Evolutionary conservation across 495 filamentous ascomycete genomes (phyloP), one percentile per base, ranked within the genome.

Genomic region (Hypoxylon intermedium): DNA sequence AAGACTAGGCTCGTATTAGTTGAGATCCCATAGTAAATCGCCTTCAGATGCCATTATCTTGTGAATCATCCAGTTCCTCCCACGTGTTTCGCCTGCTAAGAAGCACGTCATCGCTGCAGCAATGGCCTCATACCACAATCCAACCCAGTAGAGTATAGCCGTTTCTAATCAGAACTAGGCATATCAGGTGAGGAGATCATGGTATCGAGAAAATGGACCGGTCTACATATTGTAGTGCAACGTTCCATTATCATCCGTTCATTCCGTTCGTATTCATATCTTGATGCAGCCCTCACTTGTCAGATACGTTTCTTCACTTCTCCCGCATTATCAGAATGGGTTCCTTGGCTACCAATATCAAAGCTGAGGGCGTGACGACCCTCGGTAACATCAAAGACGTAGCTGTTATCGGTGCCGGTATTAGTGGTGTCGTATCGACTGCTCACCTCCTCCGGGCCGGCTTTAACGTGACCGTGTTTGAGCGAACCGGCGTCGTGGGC

Each of bases 361-460:
- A 34, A 26, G 13, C 40, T 37, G 47, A 36, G 11, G 19, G 26
- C 23, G 46, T 11, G 6, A 16, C 52, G 42, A 26, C 34, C 24
- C 59, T 57, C 20, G 50, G 50, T 2, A 36, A 52, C 11, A 76
- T 78, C 31, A 74, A 75, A 31, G 70, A 69, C 21, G 83, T 89
- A 1, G 88, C 86, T 9, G 80, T 91, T 12, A 86, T 91, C 52
- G 88, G 88, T 2, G 87, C 86, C 21, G 87, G 88, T 6, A 85
- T 90, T 34, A 88, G 84, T 50, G 87, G 88, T 6, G 80, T 91
- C 20, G 79, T 79, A 2, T 75, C 84, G 9, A 85, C 86, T 13
- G 85, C 79, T 5, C 84, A 90, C 69, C 75, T 91, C 28, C 77
- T 83, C 28, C 77, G 72, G 21, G 75, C 77, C 43, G 85, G 84